phyloP scores from a whole-genome alignment of 2,329 filamentous ascomycete genomes.

The Monosporascus sp. region DNA sequence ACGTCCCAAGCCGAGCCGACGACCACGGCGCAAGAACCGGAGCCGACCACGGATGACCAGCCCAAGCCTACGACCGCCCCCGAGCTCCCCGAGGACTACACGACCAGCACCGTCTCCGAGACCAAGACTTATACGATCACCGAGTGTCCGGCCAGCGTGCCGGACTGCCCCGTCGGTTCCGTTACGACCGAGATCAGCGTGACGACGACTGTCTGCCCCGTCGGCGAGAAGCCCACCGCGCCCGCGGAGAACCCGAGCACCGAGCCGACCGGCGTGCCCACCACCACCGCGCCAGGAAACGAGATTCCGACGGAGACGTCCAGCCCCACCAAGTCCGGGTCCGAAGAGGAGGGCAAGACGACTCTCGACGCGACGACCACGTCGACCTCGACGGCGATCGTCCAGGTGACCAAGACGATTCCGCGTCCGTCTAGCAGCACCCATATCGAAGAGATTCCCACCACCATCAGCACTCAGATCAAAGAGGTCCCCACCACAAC shows the following conservation, averaged over 20 bases:
- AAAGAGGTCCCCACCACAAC: slow-evolving; percentile 1
- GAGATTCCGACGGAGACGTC: not conserved
- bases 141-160: slow-evolving; percentile 23
- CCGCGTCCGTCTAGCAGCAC: not conserved
- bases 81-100: slow-evolving; percentile 6
- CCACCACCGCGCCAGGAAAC: slow-evolving; percentile 7
- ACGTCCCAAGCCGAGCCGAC: not conserved
- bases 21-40: not conserved
- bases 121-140: slow-evolving; percentile 28
- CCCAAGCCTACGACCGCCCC: slow-evolving; percentile 5
- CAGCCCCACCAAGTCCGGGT: not conserved
- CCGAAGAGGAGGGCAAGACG: not conserved
- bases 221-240: slow-evolving; percentile 10
- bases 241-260: slow-evolving; percentile 6
- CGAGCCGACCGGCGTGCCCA: slow-evolving; percentile 4
- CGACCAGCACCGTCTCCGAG: slow-evolving; percentile 22
- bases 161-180: slow-evolving; percentile 22
- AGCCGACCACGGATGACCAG: not conserved
- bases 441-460: not conserved
- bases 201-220: slow-evolving; percentile 29
- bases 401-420: not conserved
- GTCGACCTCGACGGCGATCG: not conserved
- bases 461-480: not conserved
- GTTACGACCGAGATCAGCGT: slow-evolving; percentile 25
- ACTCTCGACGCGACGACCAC: not conserved